A percentile compares a stretch with the other conserved stretches of the same genome.
These are phyloP conservation scores for Solanum lycopersicoides DNA, from an alignment of 257 asterid genomes.

Conservation along the genomic window DNA sequence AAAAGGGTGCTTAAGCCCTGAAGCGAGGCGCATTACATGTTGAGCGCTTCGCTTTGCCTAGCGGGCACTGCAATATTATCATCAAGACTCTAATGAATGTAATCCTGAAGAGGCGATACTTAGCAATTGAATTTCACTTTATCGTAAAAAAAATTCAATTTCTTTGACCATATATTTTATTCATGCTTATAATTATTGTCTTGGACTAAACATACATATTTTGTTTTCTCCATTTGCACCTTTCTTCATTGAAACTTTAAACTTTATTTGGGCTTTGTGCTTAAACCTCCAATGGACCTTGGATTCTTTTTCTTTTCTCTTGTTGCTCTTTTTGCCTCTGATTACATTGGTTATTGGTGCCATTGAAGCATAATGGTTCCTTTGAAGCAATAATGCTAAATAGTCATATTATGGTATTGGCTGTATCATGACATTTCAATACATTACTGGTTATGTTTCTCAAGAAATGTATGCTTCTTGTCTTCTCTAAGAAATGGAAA, in stretches of 20 bases:
- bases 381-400: neutral
- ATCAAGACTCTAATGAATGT: neutral
- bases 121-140: neutral
- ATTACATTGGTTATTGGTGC: neutral
- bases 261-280: neutral
- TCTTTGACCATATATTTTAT: neutral
- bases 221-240: neutral
- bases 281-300: neutral
- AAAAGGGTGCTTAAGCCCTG: neutral
- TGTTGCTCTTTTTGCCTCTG: neutral
- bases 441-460: neutral
- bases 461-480: neutral
- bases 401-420: neutral
- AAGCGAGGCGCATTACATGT: neutral
- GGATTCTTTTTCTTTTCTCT: neutral
- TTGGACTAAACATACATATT: neutral
- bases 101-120: neutral
- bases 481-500: conserved; percentile 2
- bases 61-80: neutral
- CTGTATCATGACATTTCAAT: neutral
- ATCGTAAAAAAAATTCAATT: neutral
- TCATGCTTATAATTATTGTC: neutral
- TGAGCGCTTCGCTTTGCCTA: neutral
- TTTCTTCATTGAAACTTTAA: neutral
- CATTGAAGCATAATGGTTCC: neutral